A percentile compares a stretch with the other conserved stretches of the same genome.
Evolutionary conservation across 2,329 filamentous ascomycete genomes (phyloP).

Genomic region (Ophiostoma pallidulum): DNA sequence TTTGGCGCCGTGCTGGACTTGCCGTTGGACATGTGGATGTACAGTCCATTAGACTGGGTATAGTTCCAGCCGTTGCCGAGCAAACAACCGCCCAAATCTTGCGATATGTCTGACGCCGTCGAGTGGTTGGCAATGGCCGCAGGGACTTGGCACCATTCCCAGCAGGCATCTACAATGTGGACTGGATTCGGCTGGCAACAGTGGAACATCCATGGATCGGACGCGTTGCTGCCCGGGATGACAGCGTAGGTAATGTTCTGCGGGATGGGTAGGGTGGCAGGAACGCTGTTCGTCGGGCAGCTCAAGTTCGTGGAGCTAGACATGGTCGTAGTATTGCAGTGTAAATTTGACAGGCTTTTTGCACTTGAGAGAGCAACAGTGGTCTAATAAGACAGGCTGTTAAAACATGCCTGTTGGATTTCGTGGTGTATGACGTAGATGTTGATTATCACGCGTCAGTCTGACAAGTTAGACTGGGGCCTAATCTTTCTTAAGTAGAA

Average conservation of each 20-base stretch:
- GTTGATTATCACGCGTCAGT: too few relatives aligned
- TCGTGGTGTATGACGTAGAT: too few relatives aligned
- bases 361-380: too few relatives aligned
- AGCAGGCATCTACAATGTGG: slow-evolving; percentile 3
- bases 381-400: too few relatives aligned
- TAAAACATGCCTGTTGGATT: too few relatives aligned
- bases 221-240: slow-evolving; percentile 7
- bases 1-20: neutral
- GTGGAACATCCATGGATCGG: slow-evolving; percentile 1
- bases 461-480: too few relatives aligned
- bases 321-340: slow-evolving; percentile 6
- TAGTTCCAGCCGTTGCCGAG: neutral
- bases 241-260: slow-evolving; percentile 5
- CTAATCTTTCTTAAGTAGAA: too few relatives aligned
- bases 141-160: slow-evolving; percentile 1
- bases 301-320: neutral
- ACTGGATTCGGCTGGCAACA: slow-evolving; percentile 4
- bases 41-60: slow-evolving; percentile 1
- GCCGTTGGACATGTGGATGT: neutral
- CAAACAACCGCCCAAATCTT: neutral
- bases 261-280: neutral
- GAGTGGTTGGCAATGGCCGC: neutral
- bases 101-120: neutral
- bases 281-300: slow-evolving; percentile 5
- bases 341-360: too few relatives aligned